Evolutionary conservation across 1,284 basidiomycete species (phyloP), one percentile per base, ranked within the genome.

Genomic region (Somion occarium): DNA sequence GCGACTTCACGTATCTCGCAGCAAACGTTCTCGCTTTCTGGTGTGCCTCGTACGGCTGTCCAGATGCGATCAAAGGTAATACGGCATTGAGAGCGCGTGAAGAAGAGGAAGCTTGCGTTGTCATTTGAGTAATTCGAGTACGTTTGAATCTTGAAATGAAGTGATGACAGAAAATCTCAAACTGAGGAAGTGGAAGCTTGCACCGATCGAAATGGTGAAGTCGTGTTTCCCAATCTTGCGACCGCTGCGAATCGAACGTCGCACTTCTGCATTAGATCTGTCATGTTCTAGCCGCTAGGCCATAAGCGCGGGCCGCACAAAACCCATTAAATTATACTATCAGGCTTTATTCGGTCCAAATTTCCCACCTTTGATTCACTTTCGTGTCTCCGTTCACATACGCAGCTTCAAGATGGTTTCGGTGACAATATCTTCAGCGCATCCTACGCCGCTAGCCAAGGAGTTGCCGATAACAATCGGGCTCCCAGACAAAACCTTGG

Each of bases 11-110:
- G 65, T 96, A 91, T 60, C 93, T 80, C 11, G 93, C 86, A 3
- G 92, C 92, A 56, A 94, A 95, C 23, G 94, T 97, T 26, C 94
- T 83, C 23, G 93, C 90, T 71, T 96, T 96, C 68, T 97, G 93
- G 61, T 97, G 94, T 0, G 93, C 93, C 60, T 91, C 90, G 69
- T 97, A 96, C 2, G 88, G 80, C 54, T 86, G 75, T 13, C 85
- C 80, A 18, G 75, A 73, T 12, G 78, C 67, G 50, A 93, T 85
- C 45, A 87, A 78, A 19, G 88, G 88, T 27, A 91, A 69, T 55
- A 91, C 91, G 3, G 86, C 87, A 57, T 80, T 80, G 18, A 91
- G 72, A 44, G 88, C 89, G 53, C 79, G 77, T 38, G 79, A 69
- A 38, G 81, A 79, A 15, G 85, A 80, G 2, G 60, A 51, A 45